A percentile compares a stretch with the other conserved stretches of the same genome.
Evolutionary conservation across 2,329 filamentous ascomycete genomes (phyloP).

Genomic region (Aspergillus fumigatiaffinis): DNA sequence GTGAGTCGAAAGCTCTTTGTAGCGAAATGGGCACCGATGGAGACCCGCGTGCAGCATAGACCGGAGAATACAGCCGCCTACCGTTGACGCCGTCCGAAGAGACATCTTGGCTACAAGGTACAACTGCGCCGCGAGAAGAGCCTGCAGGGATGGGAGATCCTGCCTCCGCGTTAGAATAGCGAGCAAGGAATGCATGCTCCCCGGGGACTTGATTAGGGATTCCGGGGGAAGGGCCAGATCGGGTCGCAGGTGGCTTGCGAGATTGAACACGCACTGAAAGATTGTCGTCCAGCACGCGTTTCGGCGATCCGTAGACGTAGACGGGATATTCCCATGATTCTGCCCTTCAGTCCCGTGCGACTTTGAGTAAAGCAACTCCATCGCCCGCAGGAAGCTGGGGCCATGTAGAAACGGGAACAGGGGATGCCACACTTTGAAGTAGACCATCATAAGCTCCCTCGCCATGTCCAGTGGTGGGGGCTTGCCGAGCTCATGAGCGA

Average conservation of each 20-base stretch:
- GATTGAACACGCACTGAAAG: constrained; percentile 51
- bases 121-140: constrained; percentile 47
- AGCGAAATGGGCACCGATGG: constrained; percentile 51
- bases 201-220: constrained; percentile 37
- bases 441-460: constrained; percentile 44
- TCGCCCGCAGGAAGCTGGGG: constrained; percentile 45
- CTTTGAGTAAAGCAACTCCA: constrained; percentile 41
- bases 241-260: constrained; percentile 37
- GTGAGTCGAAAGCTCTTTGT: constrained; percentile 42
- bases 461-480: constrained; percentile 30
- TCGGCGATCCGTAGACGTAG: constrained; percentile 14
- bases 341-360: neutral
- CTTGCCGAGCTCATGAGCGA: constrained; percentile 23
- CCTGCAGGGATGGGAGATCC: constrained; percentile 47
- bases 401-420: constrained; percentile 52
- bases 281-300: constrained; percentile 34
- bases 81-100: constrained; percentile 46
- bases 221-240: constrained; percentile 30
- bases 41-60: constrained; percentile 49
- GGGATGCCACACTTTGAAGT: constrained; percentile 52
- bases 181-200: constrained; percentile 37
- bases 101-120: constrained; percentile 49
- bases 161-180: constrained; percentile 38
- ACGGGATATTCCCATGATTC: neutral
- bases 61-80: constrained; percentile 46